Evolutionary conservation across 257 asterid genomes (phyloP), one percentile per base, ranked within the genome.

Genomic region (Prunella vulgaris): DNA sequence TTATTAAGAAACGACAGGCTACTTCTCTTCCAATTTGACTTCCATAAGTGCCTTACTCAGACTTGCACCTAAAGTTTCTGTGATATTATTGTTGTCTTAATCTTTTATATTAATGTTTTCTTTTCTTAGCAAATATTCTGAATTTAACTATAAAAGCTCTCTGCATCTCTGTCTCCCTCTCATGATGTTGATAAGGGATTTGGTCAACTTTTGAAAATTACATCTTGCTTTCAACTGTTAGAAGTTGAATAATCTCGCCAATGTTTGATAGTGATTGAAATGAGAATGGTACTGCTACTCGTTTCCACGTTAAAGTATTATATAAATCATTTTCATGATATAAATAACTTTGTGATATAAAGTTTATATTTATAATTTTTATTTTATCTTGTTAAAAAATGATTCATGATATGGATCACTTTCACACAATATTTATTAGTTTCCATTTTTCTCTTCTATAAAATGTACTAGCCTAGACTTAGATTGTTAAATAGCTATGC

Each of bases 1-100:
- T 97, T 96, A 61, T 83, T 94, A 38, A 82, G 82, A 85, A 91
- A 94, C 78, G 78, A 87, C 93, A 94, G 99, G 99, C 72, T 61
- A 81, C 96, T 78, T 66, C 32, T 35, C 53, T 76, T 54, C 66
- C 76, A 8, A 48, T 54, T 46, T 66, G 22, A 25, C 30, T 70
- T 49, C 28, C 42, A 35, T 30, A 33, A 48, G 2, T 66, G 49
- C 53, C 60, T 71, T 70, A 20, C 21, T n/a, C 54, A 68, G 42
- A 78, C 49, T 12, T 35, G 37, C 64, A 37, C 12, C 59, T 77
- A 61, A 8, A 7, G 30, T 17, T 65, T 54, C 17, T 32, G 67
- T 68, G 37, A 52, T 66, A 28, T 60, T 3, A 3, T 35, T 32
- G 33, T 49, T 53, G 32, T 28, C 17, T 20, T 59, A 60, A 12